Evolutionary conservation across 2,329 filamentous ascomycete genomes (phyloP).

Genomic region (Cordyceps javanica): DNA sequence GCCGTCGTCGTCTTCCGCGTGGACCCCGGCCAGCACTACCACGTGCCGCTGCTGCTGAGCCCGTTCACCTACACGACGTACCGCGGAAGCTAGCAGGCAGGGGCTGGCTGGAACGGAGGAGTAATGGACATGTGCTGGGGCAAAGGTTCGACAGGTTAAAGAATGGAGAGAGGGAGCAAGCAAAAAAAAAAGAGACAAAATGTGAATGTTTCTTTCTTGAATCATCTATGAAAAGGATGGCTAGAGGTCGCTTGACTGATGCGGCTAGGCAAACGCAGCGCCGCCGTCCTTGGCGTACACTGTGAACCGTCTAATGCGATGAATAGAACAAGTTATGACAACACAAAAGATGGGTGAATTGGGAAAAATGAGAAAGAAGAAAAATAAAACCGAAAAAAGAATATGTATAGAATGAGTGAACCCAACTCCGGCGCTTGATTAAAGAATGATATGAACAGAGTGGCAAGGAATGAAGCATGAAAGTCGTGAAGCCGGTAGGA

Average conservation of each 20-base stretch:
- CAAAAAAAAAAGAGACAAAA: background rate
- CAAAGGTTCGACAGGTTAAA: background rate
- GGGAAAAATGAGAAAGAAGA: too few relatives aligned
- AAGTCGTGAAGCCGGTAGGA: background rate
- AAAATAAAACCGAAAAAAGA: too few relatives aligned
- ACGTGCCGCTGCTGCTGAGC: conserved; percentile 71
- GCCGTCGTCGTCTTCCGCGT: conserved; percentile 50
- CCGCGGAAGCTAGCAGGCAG: conserved; percentile 67
- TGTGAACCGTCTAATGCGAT: background rate
- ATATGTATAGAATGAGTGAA: background rate
- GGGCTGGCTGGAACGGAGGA: too few relatives aligned
- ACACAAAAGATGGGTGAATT: too few relatives aligned
- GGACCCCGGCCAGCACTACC: conserved; percentile 59
- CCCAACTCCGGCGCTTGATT: conserved; percentile 10
- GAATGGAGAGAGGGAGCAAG: background rate
- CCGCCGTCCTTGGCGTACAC: background rate
- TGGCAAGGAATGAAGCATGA: background rate
- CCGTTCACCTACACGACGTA: conserved; percentile 81
- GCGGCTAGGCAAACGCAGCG: background rate
- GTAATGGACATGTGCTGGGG: background rate
- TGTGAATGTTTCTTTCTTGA: background rate
- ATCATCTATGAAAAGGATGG: background rate
- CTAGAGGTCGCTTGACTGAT: background rate
- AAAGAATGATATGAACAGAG: background rate
- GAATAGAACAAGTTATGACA: too few relatives aligned